Base-by-base conservation (phyloP, 768 basidiomycete genomes). In the Hortiboletus flavorubellus region DNA sequence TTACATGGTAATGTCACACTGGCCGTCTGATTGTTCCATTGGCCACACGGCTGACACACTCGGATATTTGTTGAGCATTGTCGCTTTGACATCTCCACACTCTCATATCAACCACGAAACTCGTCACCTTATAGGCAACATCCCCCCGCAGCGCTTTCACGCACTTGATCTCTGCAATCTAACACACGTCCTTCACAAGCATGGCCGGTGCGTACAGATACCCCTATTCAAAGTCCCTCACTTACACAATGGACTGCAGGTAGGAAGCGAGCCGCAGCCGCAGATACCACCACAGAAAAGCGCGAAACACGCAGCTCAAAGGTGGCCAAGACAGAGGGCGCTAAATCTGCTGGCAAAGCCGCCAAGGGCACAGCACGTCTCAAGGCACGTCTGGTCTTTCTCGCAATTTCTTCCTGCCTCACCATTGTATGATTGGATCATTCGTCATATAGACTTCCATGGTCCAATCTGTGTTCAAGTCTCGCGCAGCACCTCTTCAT, bases 401-500 rank as follows among this genome's bases (percentile, higher is more conserved):
- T 9, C 57, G 7, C 29, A 14, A 35, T 26, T 30, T 7, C 38
- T 21, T 41, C 47, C 40, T n/a, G 35, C 21, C 54, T 56, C 43
- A 51, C 45, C 1, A 40, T 48, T 47, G 46, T 47, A 46, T 48
- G 44, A 37, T 45, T 23, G 14, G 23, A 42, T 46, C 14, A 30
- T 39, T 40, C 30, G 37, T 35, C 14, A 46, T 49, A 18, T 64
- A 84, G 81, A 68, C 77, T 0, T 73, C 73, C 37, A 66, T 85
- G 43, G 69, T 80, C 5, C 72, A 77, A 1, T 72, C 80, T 2
- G 66, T 72, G 10, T 90, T 90, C 75, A 84, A 80, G 61, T 71
- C 77, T n/a, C 79, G 78, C 53, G 90, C 89, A 8, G 70, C 83
- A 15, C 88, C 91, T 3, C 69, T 93, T 8, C 83, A 91, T 61